These are phyloP conservation scores for Alternaria consortialis DNA, from an alignment of 2,329 filamentous ascomycete genomes.

Conservation along the genomic window DNA sequence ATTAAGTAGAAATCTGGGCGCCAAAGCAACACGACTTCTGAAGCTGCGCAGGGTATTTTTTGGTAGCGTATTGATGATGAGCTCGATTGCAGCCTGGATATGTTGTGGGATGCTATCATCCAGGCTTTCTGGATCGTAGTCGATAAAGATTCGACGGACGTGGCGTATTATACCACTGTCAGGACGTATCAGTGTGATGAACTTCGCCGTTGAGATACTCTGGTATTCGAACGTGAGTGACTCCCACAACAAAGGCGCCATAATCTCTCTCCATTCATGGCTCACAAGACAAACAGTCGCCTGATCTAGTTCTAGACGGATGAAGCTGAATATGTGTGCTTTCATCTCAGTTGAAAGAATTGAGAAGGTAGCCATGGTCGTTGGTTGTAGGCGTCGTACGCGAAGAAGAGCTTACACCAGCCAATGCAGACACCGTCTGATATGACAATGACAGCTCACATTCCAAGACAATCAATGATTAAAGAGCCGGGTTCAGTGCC, in stretches of 20 bases:
- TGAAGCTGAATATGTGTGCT: not conserved
- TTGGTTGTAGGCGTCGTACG: too few relatives aligned
- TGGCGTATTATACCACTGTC: not conserved
- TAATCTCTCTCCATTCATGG: not conserved
- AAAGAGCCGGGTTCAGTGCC: too few relatives aligned
- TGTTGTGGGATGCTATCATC: not conserved
- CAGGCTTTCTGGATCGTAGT: too few relatives aligned
- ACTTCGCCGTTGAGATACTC: not conserved
- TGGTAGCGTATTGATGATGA: not conserved
- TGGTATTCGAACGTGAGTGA: not conserved
- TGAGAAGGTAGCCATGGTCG: not conserved
- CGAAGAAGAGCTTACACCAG: too few relatives aligned
- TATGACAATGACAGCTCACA: too few relatives aligned
- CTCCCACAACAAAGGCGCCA: not conserved
- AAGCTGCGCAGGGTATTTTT: not conserved
- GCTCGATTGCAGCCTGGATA: not conserved
- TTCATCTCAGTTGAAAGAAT: not conserved
- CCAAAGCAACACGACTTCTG: too few relatives aligned
- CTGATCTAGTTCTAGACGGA: not conserved
- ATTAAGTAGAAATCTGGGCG: not conserved
- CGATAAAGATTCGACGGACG: not conserved
- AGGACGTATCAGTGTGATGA: not conserved
- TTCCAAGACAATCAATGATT: too few relatives aligned
- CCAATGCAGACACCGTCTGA: too few relatives aligned
- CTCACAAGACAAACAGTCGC: not conserved